These are phyloP conservation scores for Pilatotrama ljubarskyi DNA, from an alignment of 768 basidiomycete genomes.

Conservation along the genomic window DNA sequence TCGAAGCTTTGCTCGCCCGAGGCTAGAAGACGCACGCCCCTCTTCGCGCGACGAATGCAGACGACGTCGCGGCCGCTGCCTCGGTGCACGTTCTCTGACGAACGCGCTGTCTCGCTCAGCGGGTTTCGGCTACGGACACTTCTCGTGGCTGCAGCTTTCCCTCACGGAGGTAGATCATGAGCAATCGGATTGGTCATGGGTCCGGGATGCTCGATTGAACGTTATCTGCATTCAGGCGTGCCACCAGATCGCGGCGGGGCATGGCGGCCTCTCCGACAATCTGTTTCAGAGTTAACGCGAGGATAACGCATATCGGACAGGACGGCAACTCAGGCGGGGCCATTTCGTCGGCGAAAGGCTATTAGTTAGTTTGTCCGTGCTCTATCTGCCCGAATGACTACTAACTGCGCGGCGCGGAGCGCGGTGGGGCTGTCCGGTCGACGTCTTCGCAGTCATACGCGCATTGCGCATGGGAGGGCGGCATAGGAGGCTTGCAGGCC, in stretches of 20 bases:
- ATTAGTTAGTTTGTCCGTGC: neutral
- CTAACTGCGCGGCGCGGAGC: neutral
- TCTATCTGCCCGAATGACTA: neutral
- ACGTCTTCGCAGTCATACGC: too few species aligned
- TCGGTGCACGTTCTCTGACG: neutral
- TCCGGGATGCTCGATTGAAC: conserved; percentile 2
- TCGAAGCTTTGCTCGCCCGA: conserved; percentile 2
- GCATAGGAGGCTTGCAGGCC: neutral
- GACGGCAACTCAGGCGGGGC: neutral
- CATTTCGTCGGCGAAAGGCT: neutral
- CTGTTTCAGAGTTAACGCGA: neutral
- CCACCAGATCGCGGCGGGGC: conserved; percentile 12
- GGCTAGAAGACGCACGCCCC: conserved; percentile 2
- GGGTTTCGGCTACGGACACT: neutral
- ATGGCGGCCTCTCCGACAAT: neutral
- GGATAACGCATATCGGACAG: neutral
- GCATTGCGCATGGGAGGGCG: neutral
- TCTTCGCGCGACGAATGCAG: neutral
- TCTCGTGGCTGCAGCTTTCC: neutral
- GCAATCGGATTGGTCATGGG: neutral
- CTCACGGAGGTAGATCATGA: neutral
- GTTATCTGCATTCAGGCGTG: conserved; percentile 1
- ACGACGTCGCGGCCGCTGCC: neutral
- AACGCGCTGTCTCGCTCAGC: too few species aligned
- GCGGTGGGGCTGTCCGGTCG: neutral